These are phyloP conservation scores for Beauveria caledonica DNA, from an alignment of 2,329 filamentous ascomycete species.

Conservation along the genomic window DNA sequence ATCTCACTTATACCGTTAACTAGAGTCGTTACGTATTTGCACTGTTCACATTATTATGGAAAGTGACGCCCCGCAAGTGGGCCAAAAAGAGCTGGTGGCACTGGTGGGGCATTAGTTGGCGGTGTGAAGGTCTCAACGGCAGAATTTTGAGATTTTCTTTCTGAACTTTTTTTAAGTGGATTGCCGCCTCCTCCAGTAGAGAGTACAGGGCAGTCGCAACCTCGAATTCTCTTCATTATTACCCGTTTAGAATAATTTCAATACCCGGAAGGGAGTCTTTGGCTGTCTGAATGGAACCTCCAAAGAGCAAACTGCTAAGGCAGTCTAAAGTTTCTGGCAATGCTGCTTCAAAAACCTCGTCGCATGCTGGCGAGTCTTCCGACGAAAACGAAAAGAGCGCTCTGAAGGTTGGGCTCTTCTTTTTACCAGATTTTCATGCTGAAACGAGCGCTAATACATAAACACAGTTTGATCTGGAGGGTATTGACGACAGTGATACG, in stretches of 20 bases:
- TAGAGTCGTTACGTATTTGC: no score
- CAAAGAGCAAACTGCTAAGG: background rate
- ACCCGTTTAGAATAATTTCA: background rate
- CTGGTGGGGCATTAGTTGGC: conserved; percentile 5
- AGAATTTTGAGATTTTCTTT: conserved; percentile 13
- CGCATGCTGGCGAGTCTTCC: background rate
- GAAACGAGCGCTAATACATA: background rate
- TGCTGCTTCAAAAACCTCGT: background rate
- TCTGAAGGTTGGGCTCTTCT: background rate
- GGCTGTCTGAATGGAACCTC: background rate
- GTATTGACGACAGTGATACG: conserved; percentile 52
- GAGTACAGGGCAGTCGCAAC: background rate
- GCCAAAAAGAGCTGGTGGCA: no score
- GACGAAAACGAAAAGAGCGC: conserved; percentile 11
- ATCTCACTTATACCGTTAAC: no score
- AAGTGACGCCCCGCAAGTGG: no score
- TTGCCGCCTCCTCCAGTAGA: background rate
- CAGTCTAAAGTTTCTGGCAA: background rate
- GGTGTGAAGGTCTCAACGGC: conserved; percentile 11
- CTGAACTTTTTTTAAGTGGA: background rate
- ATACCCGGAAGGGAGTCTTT: no score
- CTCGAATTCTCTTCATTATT: background rate
- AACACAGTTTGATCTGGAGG: conserved; percentile 42
- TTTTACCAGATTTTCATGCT: background rate
- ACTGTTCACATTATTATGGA: no score